Evolutionary conservation across 371 early-diverging fungal genomes (phyloP), one percentile per base, ranked within the genome.

Genomic region (Saksenaea oblongispora): DNA sequence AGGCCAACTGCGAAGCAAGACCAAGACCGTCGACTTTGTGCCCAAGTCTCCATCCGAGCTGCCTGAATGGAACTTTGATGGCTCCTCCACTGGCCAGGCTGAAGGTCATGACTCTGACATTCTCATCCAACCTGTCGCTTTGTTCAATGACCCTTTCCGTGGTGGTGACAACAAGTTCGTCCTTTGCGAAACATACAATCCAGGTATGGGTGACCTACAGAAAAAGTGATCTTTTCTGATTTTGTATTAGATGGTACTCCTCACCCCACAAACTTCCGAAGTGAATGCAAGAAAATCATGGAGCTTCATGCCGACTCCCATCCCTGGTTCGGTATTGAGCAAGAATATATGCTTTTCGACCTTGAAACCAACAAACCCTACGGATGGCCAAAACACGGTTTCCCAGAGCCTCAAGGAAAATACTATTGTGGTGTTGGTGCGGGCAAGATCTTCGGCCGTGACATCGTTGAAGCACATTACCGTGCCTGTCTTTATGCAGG

Each of bases 311-410:
- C 79, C 15, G 75, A 74, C 37, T 31, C 69, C 34, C 65, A 78
- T 53, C 84, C 87, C 34, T 87, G 87, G 87, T 87, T 87, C 59
- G 87, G 87, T 67, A 83, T 87, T 65, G 87, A 87, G 64, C 86
- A 85, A 67, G 86, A 85, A 63, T 87, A 87, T 57, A 83, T 83
- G 65, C 59, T 87, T 13, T 69, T 87, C 63, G 84, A 87, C 61
- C 58, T 64, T 4, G 72, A 78, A 68, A 76, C 76, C 58, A 59
- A 76, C 61, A 67, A 61, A 60, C 69, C 63, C 1, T 64, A 51
- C 35, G 81, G 83, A 34, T 84, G 84, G 84, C 83, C 83, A 51
- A 70, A 75, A 61, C 75, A 75, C 27, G 87, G 87, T 54, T 85
- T 66, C 79, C 85, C 85, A 24, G 87, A 83, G 41, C 82, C 87